These are phyloP conservation scores for Pythium sukuiense DNA, from an alignment of 352 stramenopile genomes.

Conservation along the genomic window DNA sequence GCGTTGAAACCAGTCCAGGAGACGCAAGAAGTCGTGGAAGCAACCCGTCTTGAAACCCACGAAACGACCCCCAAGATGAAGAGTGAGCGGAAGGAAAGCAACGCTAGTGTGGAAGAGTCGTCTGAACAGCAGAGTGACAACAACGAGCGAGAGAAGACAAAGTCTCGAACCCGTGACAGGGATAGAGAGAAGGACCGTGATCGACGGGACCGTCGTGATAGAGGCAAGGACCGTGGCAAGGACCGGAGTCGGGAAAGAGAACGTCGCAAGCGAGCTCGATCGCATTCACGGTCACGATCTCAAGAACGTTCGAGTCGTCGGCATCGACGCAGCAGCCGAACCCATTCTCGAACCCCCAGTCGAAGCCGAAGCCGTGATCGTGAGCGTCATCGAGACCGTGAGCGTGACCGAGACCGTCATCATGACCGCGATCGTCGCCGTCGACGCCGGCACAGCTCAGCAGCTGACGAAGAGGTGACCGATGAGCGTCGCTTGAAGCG, in stretches of 20 bases:
- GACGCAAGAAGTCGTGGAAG: not conserved
- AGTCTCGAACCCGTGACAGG: constrained; percentile 1
- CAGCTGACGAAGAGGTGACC: constrained; percentile 15
- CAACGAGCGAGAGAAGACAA: not conserved
- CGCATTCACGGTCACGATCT: constrained; percentile 31
- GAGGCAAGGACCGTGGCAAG: constrained; percentile 9
- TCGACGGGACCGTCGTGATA: constrained; percentile 13
- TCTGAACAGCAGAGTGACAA: not conserved
- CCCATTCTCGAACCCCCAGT: constrained; percentile 30
- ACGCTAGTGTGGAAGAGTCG: not conserved
- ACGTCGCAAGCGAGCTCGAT: constrained; percentile 25
- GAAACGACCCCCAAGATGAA: not conserved
- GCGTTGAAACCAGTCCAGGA: constrained; percentile 10
- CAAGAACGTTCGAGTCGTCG: constrained; percentile 32
- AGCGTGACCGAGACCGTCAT: not conserved
- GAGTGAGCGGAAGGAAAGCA: not conserved
- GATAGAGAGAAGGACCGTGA: constrained; percentile 11
- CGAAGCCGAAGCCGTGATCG: constrained; percentile 30
- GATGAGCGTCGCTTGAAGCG: constrained; percentile 24
- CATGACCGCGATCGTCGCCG: constrained; percentile 6
- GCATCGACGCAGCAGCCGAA: constrained; percentile 29
- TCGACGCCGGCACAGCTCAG: constrained; percentile 28
- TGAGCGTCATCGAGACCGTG: constrained; percentile 12
- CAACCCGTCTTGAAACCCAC: not conserved
- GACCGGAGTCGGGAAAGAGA: constrained; percentile 26